These are phyloP conservation scores for Aspergillus funiculosus DNA, from an alignment of 495 filamentous ascomycete species.

Conservation along the genomic window DNA sequence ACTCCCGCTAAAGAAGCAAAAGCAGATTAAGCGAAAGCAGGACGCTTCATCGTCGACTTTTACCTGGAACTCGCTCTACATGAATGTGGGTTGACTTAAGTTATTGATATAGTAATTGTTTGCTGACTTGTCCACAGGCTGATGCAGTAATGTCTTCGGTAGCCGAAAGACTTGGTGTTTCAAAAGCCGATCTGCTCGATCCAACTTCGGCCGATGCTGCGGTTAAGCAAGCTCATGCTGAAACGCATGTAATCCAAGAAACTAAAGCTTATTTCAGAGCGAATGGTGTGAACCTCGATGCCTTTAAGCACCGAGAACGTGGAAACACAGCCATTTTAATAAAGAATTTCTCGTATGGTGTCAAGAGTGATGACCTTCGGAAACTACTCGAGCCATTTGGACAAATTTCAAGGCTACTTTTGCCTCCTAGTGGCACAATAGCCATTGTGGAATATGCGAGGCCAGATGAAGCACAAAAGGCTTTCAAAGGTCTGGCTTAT, in stretches of 20 bases:
- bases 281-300: constrained; percentile 83
- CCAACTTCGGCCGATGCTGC: constrained; percentile 90
- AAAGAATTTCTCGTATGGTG: constrained; percentile 89
- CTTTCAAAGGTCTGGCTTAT: constrained; percentile 79
- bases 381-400: constrained; percentile 53
- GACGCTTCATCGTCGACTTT: constrained; percentile 71
- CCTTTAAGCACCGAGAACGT: constrained; percentile 76
- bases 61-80: constrained; percentile 96
- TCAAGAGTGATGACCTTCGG: constrained; percentile 51
- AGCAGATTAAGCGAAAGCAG: constrained; percentile 74
- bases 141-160: constrained; percentile 93
- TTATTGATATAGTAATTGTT: not conserved
- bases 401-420: constrained; percentile 66
- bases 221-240: constrained; percentile 92
- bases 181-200: constrained; percentile 86
- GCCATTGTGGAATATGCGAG: constrained; percentile 84
- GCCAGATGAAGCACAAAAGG: constrained; percentile 68
- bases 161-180: constrained; percentile 76
- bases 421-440: constrained; percentile 89
- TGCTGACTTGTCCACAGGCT: constrained; percentile 41
- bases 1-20: constrained; percentile 89
- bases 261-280: constrained; percentile 83
- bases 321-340: constrained; percentile 86
- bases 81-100: constrained; percentile 62
- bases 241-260: constrained; percentile 94